Evolutionary conservation across 805 yeast species (phyloP), one percentile per base, ranked within the genome.

Genomic region (Cyberlindnera sargentensis): DNA sequence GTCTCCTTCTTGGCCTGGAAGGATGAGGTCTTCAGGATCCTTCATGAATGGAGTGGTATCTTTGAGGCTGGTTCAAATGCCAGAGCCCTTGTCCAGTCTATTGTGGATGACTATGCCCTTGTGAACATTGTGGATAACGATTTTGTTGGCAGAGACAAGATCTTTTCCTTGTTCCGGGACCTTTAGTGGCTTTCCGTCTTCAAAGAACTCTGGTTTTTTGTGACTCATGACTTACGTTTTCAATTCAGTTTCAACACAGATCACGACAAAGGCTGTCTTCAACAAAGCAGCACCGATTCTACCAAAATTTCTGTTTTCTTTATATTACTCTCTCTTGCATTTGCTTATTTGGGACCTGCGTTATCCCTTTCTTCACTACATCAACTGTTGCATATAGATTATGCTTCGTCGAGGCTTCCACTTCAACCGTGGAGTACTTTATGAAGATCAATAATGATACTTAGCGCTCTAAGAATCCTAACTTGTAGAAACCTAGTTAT

Each of bases 1-100:
- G 79, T 82, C 33, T 87, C 96, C 3, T 91, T 91, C 65, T 68
- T 91, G 54, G 97, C 97, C 10, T 91, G 98, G 98, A 90, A 88
- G 62, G 96, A 91, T 62, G 98, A 91, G 64, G 91, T 91, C 34
- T 91, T 75, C 72, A 73, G 88, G 49, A 80, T 91, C 48, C 73
- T 89, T 42, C 70, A 74, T 40, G 96, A 87, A 61, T 91, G 98
- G 98, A 71, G 69, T 52, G 65, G 69, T 36, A 73, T 76, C 40
- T 74, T 73, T 54, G 67, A 67, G 34, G 63, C 63, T 25, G 58
- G 56, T 8, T 55, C 64, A 63, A 40, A 41, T 47, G 37, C 64
- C 55, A 58, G 62, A 56, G 46, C 52, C 42, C 60, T 82, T 49
- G 56, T 66, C 39, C 52, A 57, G 4, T 61, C 84, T 39, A 68